Conservation (phyloP, 345 rosid genomes). For the Acer campestre region DNA sequence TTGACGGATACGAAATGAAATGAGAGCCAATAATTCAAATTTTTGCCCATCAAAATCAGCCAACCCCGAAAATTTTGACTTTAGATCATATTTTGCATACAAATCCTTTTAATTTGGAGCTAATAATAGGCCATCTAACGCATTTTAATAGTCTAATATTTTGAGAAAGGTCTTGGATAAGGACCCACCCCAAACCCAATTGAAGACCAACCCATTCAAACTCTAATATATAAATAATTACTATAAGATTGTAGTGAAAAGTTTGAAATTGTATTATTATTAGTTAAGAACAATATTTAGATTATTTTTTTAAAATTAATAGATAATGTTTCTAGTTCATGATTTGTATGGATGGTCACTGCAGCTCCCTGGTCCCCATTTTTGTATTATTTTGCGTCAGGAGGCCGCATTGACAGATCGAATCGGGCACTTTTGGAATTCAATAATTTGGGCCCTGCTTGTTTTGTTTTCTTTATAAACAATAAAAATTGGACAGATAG, state of each 20-base stretch:
- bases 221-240: not conserved
- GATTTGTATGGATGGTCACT: not conserved
- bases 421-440: slow-evolving; percentile 21
- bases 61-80: slow-evolving; percentile 1
- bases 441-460: slow-evolving; percentile 10
- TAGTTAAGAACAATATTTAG: not conserved
- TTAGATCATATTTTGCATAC: not conserved
- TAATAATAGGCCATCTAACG: not conserved
- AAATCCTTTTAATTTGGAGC: not conserved
- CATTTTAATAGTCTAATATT: not conserved
- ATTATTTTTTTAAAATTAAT: not conserved
- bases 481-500: not conserved
- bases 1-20: not conserved
- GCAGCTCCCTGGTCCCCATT: not conserved
- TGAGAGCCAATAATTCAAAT: not conserved
- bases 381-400: not conserved
- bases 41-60: not conserved
- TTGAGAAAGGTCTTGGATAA: slow-evolving; percentile 4
- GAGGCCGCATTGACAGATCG: not conserved
- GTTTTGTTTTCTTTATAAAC: not conserved
- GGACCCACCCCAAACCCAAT: slow-evolving; percentile 7
- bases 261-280: not conserved
- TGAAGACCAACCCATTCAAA: slow-evolving; percentile 5
- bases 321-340: slow-evolving; percentile 2
- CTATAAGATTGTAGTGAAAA: not conserved